Base-by-base conservation (phyloP, 768 basidiomycete genomes). In the Sarcomyxa edulis region DNA sequence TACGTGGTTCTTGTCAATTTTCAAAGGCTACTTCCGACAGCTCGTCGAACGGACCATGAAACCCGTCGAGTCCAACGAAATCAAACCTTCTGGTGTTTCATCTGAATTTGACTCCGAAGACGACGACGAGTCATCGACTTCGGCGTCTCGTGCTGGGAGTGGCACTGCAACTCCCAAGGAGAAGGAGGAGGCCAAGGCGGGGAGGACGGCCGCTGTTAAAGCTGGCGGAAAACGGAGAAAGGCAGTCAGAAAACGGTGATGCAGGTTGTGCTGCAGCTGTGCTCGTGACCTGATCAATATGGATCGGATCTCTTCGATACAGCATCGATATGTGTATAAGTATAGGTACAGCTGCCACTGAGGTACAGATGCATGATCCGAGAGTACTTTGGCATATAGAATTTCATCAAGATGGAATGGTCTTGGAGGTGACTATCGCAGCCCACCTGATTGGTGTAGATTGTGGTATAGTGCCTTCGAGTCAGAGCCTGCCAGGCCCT, bases 1-100 rank as follows among this genome's bases (percentile, higher is more conserved):
- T 36, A 91, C 88, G 3, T 93, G 89, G 89, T 80, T 84, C 50
- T 49, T 80, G 43, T 52, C 65, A 10, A 56, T 85, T 18, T 45
- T 73, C 42, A 58, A 49, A 40, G 61, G 52, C 5, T 48, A 68
- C 19, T 47, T 55, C 39, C 20, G 39, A 29, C 64, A 59, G 38
- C 42, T 55, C 23, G 43, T 54, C 6, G 50, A 53, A 14, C 58
- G 54, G 30, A 49, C 48, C n/a, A 30, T 46, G 3, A 56, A 54
- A 26, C 36, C 36, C 21, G 31, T 6, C 14, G 27, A 39, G 18
- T 22, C 5, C 15, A 30, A 31, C 16, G 29, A 23, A 10, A n/a
- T n/a, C n/a, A n/a, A n/a, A n/a, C n/a, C n/a, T n/a, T n/a, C n/a
- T n/a, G n/a, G n/a, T n/a, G n/a, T n/a, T n/a, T n/a, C n/a, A n/a